Evolutionary conservation across 805 yeast genomes (phyloP), one percentile per base, ranked within the genome.

Genomic region (Diddensiella transvaalensis): DNA sequence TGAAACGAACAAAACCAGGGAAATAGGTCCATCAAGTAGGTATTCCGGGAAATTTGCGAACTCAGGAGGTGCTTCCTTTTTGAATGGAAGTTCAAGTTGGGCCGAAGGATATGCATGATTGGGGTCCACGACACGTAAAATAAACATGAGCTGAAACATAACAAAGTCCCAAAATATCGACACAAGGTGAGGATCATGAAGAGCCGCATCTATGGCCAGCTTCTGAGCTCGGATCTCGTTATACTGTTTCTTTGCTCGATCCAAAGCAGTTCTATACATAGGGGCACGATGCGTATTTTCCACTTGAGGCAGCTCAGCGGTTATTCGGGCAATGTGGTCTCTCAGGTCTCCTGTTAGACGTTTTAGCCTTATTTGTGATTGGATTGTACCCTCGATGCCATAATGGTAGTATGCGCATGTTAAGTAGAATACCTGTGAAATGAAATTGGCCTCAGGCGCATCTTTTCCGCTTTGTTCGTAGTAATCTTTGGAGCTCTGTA

Each of bases 11-110:
- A 56, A 24, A 41, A 46, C 42, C 23, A 52, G 62, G 83, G 80
- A 82, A 24, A 90, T 76, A 10, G 87, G 75, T 2, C 95, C 93
- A 61, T 93, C 98, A 15, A 93, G 67, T 41, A 85, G 73, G 60
- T 79, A 87, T 64, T 93, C 98, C 0, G 99, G 99, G 52, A 74
- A 83, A 63, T 78, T 86, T 58, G 80, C 83, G 76, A 91, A 88
- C 17, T 24, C 47, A 6, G 51, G 50, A 4, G 48, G 42, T 10
- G n/a, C 39, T 11, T 37, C 48, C 1, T 33, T 38, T 3, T 18
- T 30, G 23, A 56, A 49, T 4, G 58, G 60, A 22, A 56, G 42
- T 26, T 29, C 8, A 18, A 50, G 24, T 4, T 35, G 40, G 3
- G 32, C 22, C 13, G 24, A 17, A 8, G 62, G 62, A 29, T 51